Conservation (phyloP, 306 rosid species). For the Notholithocarpus densiflorus region DNA sequence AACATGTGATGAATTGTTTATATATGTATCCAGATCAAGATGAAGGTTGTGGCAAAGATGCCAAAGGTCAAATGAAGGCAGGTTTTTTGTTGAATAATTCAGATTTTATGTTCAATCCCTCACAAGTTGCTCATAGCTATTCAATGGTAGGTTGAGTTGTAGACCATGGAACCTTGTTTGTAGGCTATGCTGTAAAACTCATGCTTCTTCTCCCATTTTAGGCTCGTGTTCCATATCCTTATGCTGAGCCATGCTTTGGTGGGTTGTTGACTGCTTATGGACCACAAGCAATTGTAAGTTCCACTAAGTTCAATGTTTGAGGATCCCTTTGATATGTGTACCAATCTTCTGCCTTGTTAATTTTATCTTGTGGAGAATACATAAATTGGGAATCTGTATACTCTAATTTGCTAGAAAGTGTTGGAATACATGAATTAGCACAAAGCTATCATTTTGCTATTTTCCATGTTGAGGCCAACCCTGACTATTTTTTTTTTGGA, state of each 20-base stretch:
- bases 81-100: slow-evolving; percentile 25
- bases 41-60: slow-evolving; percentile 30
- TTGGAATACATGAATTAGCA: not conserved
- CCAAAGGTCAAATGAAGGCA: slow-evolving; percentile 39
- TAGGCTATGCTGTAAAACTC: slow-evolving; percentile 17
- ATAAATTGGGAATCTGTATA: not conserved
- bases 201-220: slow-evolving; percentile 24
- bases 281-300: slow-evolving; percentile 63
- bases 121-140: slow-evolving; percentile 30
- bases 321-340: not conserved
- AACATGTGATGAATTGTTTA: slow-evolving; percentile 14
- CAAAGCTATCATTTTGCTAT: too few relatives aligned
- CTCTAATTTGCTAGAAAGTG: not conserved
- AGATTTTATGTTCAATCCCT: slow-evolving; percentile 20
- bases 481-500: too few relatives aligned
- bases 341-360: not conserved
- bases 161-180: slow-evolving; percentile 10
- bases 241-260: slow-evolving; percentile 49
- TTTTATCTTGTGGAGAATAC: not conserved
- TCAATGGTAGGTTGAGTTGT: slow-evolving; percentile 52
- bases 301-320: not conserved
- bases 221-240: slow-evolving; percentile 56
- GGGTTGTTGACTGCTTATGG: slow-evolving; percentile 50
- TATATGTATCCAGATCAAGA: slow-evolving; percentile 35
- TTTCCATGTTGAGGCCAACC: not conserved